Evolutionary conservation across 306 rosid species (phyloP).

Genomic region (Vigna trinervia): DNA sequence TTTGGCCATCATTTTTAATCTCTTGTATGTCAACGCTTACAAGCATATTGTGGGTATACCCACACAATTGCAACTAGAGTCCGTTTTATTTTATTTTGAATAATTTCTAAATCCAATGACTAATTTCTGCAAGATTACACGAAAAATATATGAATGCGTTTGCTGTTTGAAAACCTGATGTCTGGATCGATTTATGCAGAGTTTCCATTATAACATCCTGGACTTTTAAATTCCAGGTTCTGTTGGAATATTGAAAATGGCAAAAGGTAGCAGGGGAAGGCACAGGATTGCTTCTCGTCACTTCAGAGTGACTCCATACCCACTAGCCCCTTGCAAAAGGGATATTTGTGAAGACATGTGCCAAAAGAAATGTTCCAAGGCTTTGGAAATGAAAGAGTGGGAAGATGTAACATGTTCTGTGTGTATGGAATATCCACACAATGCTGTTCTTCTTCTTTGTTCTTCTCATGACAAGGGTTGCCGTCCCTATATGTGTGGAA

Average conservation of each 20-base stretch:
- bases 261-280: slow-evolving; percentile 89
- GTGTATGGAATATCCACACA: slow-evolving; percentile 98
- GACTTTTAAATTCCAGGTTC: slow-evolving; percentile 55
- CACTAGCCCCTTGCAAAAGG: slow-evolving; percentile 57
- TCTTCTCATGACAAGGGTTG: slow-evolving; percentile 98
- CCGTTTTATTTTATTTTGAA: neutral
- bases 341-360: slow-evolving; percentile 61
- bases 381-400: slow-evolving; percentile 71
- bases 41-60: neutral
- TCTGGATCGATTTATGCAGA: slow-evolving; percentile 14
- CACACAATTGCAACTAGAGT: neutral
- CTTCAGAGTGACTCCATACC: slow-evolving; percentile 74
- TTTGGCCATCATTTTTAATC: neutral
- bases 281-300: slow-evolving; percentile 70
- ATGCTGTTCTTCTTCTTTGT: slow-evolving; percentile 96
- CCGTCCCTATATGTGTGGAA: slow-evolving; percentile 97
- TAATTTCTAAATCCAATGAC: slow-evolving; percentile 1
- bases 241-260: slow-evolving; percentile 59
- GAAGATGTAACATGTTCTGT: slow-evolving; percentile 95
- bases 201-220: slow-evolving; percentile 20
- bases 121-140: slow-evolving; percentile 8
- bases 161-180: slow-evolving; percentile 1
- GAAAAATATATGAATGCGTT: slow-evolving; percentile 6
- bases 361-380: slow-evolving; percentile 73
- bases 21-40: slow-evolving; percentile 15